A percentile compares a stretch with the other conserved stretches of the same genome.
Conservation (phyloP, 2,329 filamentous ascomycete species). For the Penicillium digitatum region DNA sequence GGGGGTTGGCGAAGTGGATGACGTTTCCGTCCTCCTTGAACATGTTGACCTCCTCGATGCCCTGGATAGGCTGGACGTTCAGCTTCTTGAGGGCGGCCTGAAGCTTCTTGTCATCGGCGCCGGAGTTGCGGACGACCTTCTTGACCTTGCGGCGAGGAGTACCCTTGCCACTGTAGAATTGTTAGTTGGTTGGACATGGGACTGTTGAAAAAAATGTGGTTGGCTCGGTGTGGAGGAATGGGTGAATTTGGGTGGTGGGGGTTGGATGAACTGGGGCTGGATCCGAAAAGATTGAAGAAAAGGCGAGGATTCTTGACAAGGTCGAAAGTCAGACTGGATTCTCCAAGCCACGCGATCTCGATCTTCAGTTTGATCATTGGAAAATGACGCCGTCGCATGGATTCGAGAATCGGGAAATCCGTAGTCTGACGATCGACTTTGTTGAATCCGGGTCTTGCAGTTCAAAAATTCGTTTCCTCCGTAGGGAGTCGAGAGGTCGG, state of each 20-base stretch:
- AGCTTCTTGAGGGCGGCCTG: conserved; percentile 97
- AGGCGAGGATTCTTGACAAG: conserved; percentile 1
- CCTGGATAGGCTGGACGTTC: conserved; percentile 98
- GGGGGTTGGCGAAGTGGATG: conserved; percentile 97
- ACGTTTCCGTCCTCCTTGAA: conserved; percentile 99
- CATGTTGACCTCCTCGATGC: conserved; percentile 99
- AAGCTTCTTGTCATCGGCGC: conserved; percentile 99
- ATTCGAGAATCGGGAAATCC: not conserved
- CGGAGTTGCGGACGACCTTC: conserved; percentile 89
- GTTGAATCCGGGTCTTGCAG: not conserved
- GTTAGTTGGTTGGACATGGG: not conserved
- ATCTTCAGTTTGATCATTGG: not conserved
- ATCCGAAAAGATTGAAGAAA: not conserved
- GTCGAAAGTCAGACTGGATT: not conserved
- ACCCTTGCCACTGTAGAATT: conserved; percentile 75
- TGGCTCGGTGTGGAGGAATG: not conserved
- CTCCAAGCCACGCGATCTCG: not conserved
- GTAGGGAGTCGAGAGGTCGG: not conserved
- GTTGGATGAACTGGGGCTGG: not conserved
- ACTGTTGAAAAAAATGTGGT: not conserved
- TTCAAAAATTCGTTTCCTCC: conserved; percentile 1
- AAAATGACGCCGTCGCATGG: not conserved
- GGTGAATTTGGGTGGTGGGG: not conserved
- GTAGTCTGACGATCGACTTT: not conserved
- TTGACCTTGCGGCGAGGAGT: conserved; percentile 97